Conservation (phyloP, 257 asterid genomes). For the Ehretia macrophylla region DNA sequence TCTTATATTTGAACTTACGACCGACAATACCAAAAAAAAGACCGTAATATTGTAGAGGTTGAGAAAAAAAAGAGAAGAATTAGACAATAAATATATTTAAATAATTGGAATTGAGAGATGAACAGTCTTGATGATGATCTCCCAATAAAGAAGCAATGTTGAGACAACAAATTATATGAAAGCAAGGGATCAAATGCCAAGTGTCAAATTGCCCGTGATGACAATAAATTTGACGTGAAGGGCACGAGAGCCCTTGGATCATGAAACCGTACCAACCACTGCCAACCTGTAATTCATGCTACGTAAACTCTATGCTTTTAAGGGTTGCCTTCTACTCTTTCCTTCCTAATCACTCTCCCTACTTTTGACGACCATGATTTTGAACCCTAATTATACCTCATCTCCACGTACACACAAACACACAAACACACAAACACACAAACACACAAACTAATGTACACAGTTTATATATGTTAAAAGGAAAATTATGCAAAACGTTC, state of each 20-base stretch:
- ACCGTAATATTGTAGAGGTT: too few relatives aligned
- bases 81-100: too few relatives aligned
- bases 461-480: too few relatives aligned
- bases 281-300: not conserved
- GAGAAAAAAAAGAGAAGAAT: too few relatives aligned
- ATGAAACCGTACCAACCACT: conserved; percentile 7
- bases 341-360: not conserved
- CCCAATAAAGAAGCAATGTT: not conserved
- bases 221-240: conserved; percentile 9
- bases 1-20: too few relatives aligned
- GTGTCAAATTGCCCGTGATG: conserved; percentile 1
- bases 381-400: too few relatives aligned
- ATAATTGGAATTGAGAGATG: not conserved
- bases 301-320: not conserved
- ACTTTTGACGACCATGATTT: not conserved
- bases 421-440: too few relatives aligned
- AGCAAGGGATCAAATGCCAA: not conserved
- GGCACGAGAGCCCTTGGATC: conserved; percentile 19
- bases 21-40: too few relatives aligned
- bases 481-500: too few relatives aligned
- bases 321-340: conserved; percentile 17
- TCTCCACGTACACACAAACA: too few relatives aligned
- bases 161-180: not conserved
- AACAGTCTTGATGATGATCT: not conserved
- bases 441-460: too few relatives aligned